A percentile compares a stretch with the other conserved stretches of the same genome.
Conservation (phyloP, 371 early-diverging fungal genomes). For the Globomyces sp. region DNA sequence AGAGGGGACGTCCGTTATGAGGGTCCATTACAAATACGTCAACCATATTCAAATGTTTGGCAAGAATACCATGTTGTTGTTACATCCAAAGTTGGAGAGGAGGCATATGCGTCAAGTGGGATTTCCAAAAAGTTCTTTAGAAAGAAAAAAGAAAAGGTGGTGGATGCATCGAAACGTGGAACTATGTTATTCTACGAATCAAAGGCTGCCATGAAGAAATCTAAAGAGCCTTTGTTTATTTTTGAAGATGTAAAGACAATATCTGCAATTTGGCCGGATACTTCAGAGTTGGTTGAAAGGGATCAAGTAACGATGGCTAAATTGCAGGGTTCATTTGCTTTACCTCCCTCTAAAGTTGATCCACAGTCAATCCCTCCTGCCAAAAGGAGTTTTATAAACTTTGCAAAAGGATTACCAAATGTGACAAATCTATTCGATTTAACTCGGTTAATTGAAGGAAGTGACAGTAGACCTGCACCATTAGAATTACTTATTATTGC, state of each 20-base stretch:
- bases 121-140: constrained; percentile 19
- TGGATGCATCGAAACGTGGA: constrained; percentile 19
- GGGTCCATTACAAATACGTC: constrained; percentile 32
- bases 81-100: constrained; percentile 19
- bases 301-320: constrained; percentile 20
- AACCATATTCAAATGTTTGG: constrained; percentile 35
- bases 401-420: not conserved
- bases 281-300: constrained; percentile 21
- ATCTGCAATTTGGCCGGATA: constrained; percentile 27
- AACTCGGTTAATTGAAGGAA: constrained; percentile 7
- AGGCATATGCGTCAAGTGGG: constrained; percentile 7
- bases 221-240: constrained; percentile 23
- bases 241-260: constrained; percentile 29
- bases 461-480: constrained; percentile 13
- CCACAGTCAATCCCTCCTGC: not conserved
- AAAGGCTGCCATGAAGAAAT: constrained; percentile 26
- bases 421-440: not conserved
- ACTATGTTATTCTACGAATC: constrained; percentile 33
- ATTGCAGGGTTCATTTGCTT: constrained; percentile 25
- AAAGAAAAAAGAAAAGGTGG: constrained; percentile 15
- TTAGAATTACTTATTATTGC: constrained; percentile 7
- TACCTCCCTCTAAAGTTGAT: constrained; percentile 5
- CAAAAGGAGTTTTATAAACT: not conserved
- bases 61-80: constrained; percentile 34
- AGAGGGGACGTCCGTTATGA: constrained; percentile 33